Conservation (phyloP, 805 yeast species). For the Saccharomycopsis capsularis region DNA sequence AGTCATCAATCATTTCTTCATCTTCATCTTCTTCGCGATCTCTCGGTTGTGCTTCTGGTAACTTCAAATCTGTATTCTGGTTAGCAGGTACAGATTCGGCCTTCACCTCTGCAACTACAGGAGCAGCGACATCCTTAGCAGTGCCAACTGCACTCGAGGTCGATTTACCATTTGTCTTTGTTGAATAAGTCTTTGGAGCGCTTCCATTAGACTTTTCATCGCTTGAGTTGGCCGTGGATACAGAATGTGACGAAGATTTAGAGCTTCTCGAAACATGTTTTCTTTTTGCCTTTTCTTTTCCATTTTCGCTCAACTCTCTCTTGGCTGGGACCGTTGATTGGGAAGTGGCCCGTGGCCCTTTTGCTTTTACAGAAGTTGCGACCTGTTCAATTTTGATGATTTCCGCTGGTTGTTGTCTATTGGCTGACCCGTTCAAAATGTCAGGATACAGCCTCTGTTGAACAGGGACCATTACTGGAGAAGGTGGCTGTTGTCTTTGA, state of each 20-base stretch:
- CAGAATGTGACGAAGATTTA: background rate
- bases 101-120: background rate
- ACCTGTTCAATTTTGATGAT: no score
- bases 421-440: background rate
- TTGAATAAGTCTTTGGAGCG: conserved; percentile 3
- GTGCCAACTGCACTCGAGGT: conserved; percentile 13
- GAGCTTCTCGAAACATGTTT: background rate
- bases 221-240: background rate
- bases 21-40: conserved; percentile 14
- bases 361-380: no score
- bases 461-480: conserved; percentile 15
- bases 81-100: background rate
- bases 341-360: background rate
- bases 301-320: background rate
- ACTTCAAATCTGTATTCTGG: conserved; percentile 8
- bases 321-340: background rate
- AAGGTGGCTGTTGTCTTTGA: conserved; percentile 12
- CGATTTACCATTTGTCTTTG: no score
- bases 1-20: conserved; percentile 1
- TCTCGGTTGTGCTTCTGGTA: background rate
- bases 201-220: background rate
- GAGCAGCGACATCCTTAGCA: conserved; percentile 5
- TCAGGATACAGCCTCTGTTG: conserved; percentile 3
- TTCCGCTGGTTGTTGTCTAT: background rate
- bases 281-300: background rate